A percentile compares a stretch with the other conserved stretches of the same genome.
Conservation (phyloP, 768 basidiomycete genomes). For the Daedalea quercina region DNA sequence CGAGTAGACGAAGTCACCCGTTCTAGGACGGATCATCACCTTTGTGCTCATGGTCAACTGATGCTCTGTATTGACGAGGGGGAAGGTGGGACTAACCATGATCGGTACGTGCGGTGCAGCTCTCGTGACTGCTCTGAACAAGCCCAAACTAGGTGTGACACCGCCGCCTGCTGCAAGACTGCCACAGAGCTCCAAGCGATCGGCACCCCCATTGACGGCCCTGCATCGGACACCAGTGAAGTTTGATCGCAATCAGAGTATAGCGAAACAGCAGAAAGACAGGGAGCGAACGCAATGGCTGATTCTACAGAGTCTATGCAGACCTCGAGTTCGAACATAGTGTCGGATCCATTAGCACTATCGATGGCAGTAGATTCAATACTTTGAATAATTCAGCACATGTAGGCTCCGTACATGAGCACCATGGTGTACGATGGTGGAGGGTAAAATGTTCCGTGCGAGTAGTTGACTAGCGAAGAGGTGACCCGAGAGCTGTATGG, state of each 20-base stretch:
- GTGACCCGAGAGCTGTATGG: no score
- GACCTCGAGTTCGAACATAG: conserved; percentile 26
- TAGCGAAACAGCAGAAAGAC: neutral
- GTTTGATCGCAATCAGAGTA: neutral
- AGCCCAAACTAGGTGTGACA: conserved; percentile 74
- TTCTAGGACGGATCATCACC: conserved; percentile 77
- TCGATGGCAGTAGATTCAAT: no score
- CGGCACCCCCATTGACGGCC: conserved; percentile 63
- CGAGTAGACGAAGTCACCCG: conserved; percentile 75
- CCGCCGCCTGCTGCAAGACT: conserved; percentile 73
- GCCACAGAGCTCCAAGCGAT: conserved; percentile 72
- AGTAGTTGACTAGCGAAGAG: no score
- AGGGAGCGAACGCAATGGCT: conserved; percentile 47
- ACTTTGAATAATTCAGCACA: no score
- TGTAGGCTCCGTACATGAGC: neutral
- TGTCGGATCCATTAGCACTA: neutral
- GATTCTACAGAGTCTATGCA: conserved; percentile 77
- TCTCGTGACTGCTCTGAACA: conserved; percentile 51
- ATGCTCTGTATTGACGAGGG: neutral
- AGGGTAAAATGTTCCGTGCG: no score
- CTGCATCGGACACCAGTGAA: conserved; percentile 28
- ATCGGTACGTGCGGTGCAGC: conserved; percentile 27
- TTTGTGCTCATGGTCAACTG: neutral
- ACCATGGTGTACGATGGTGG: neutral
- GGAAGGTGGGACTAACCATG: neutral